Evolutionary conservation across 2,329 filamentous ascomycete genomes (phyloP).

Genomic region (Hypoxylon sp.): DNA sequence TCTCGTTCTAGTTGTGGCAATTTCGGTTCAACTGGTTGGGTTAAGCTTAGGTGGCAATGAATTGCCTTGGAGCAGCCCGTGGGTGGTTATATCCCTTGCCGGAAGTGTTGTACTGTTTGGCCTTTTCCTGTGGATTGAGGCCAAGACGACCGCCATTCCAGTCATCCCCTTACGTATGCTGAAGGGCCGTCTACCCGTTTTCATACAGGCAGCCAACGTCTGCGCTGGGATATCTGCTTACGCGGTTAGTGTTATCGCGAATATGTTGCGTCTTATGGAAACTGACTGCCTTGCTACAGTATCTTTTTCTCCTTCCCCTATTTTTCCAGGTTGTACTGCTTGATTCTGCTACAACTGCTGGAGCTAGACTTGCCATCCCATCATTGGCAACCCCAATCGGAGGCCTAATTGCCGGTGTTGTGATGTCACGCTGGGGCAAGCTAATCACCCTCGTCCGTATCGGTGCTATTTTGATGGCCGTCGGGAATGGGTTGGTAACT

Average conservation of each 20-base stretch:
- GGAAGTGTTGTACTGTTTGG: slow-evolving; percentile 61
- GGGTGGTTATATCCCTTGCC: slow-evolving; percentile 63
- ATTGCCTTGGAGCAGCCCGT: slow-evolving; percentile 65
- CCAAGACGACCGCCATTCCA: slow-evolving; percentile 65
- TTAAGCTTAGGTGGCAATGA: slow-evolving; percentile 71
- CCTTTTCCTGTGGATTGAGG: slow-evolving; percentile 65
- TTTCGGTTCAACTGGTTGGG: slow-evolving; percentile 70
- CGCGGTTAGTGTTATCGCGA: slow-evolving; percentile 62
- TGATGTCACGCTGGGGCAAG: slow-evolving; percentile 71
- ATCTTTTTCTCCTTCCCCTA: slow-evolving; percentile 78
- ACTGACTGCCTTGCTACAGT: slow-evolving; percentile 55
- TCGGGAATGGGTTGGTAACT: slow-evolving; percentile 68
- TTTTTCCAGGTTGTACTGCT: slow-evolving; percentile 78
- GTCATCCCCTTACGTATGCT: slow-evolving; percentile 71
- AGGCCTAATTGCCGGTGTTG: slow-evolving; percentile 68
- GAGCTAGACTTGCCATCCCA: slow-evolving; percentile 74
- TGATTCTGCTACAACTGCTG: slow-evolving; percentile 75
- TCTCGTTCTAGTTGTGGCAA: slow-evolving; percentile 68
- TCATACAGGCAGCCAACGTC: slow-evolving; percentile 71
- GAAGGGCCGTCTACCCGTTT: slow-evolving; percentile 67
- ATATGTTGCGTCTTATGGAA: not conserved
- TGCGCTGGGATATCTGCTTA: slow-evolving; percentile 74
- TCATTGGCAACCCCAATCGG: slow-evolving; percentile 72
- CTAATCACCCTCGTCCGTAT: slow-evolving; percentile 67
- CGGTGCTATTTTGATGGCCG: slow-evolving; percentile 66